A percentile compares a stretch with the other conserved stretches of the same genome.
phyloP scores from a whole-genome alignment of 495 filamentous ascomycete species.

The Darksidea phi region DNA sequence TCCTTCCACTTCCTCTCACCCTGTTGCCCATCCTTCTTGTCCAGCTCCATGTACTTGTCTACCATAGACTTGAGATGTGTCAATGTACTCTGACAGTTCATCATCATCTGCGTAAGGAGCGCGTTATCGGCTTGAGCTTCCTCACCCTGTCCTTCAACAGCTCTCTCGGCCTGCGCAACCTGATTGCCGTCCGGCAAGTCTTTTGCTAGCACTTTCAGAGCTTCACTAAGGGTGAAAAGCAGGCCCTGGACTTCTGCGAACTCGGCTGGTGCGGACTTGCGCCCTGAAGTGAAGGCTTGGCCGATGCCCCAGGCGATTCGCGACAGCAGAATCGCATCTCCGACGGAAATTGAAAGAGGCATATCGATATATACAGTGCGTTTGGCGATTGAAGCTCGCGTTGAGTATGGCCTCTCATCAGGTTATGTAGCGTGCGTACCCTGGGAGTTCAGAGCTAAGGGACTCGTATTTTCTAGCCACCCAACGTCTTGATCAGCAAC shows the following conservation, averaged over 20 bases:
- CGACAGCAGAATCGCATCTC: slow-evolving; percentile 8
- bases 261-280: slow-evolving; percentile 13
- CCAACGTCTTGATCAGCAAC: no score
- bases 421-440: no score
- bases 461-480: no score
- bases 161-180: neutral
- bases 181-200: neutral
- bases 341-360: slow-evolving; percentile 7
- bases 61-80: slow-evolving; percentile 8
- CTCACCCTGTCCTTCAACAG: no score
- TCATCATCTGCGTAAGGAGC: slow-evolving; percentile 1
- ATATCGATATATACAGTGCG: no score
- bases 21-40: neutral
- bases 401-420: no score
- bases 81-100: slow-evolving; percentile 10
- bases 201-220: slow-evolving; percentile 7
- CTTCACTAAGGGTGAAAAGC: slow-evolving; percentile 7
- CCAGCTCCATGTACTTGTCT: slow-evolving; percentile 10
- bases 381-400: no score
- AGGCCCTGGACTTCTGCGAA: slow-evolving; percentile 13
- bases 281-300: slow-evolving; percentile 8
- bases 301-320: slow-evolving; percentile 4
- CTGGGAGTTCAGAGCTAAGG: no score
- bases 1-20: slow-evolving; percentile 5
- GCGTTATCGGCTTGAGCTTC: no score